phyloP scores from a whole-genome alignment of 176 grass and related monocot species.

The Hyparrhenia diplandra region DNA sequence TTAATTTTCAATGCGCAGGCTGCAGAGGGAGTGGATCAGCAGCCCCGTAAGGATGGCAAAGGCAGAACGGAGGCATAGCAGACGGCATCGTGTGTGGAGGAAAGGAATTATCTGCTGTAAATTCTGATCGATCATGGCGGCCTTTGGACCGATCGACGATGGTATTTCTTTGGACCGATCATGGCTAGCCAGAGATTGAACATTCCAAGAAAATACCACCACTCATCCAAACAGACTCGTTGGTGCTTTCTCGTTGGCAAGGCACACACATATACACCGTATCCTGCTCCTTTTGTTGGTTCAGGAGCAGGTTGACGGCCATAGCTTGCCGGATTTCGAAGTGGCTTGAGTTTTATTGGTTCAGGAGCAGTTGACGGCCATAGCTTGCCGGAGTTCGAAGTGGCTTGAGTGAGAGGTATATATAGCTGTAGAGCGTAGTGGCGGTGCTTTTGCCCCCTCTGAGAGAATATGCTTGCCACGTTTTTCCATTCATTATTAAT shows the following conservation, averaged over 20 bases:
- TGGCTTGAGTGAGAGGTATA: conserved; percentile 6
- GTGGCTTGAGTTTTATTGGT: conserved; percentile 19
- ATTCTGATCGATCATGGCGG: conserved; percentile 33
- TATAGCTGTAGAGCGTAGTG: conserved; percentile 34
- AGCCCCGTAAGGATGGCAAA: conserved; percentile 89
- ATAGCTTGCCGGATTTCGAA: conserved; percentile 12
- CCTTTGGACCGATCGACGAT: background rate
- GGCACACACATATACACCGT: too few relatives aligned
- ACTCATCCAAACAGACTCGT: background rate
- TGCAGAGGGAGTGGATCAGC: conserved; percentile 77
- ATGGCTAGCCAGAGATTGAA: background rate
- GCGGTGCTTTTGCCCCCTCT: background rate
- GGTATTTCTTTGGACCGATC: conserved; percentile 20
- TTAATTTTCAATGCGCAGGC: conserved; percentile 31
- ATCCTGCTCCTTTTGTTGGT: conserved; percentile 28
- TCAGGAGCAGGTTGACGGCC: background rate
- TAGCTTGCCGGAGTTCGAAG: conserved; percentile 13
- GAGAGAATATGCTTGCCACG: background rate
- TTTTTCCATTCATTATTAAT: background rate
- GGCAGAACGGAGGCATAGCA: conserved; percentile 47
- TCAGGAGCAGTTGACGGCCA: conserved; percentile 20
- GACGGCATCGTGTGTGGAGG: conserved; percentile 42
- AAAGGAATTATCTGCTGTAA: conserved; percentile 70
- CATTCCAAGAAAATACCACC: background rate
- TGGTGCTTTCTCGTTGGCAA: background rate